Evolutionary conservation across 371 early-diverging fungal species (phyloP).

Genomic region (Mucor indicus): DNA sequence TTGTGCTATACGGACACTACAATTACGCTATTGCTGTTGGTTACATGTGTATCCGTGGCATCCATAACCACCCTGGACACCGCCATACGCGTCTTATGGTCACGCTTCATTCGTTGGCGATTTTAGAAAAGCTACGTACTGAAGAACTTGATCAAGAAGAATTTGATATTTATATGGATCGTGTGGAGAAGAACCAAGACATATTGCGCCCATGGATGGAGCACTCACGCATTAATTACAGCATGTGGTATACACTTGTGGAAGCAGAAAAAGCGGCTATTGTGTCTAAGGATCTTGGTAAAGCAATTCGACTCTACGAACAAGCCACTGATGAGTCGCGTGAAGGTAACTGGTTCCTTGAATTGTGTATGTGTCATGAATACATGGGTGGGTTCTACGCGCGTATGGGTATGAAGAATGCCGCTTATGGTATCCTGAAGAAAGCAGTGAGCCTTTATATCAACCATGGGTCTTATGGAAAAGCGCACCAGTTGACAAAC

Average conservation of each 20-base stretch:
- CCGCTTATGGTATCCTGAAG: conserved; percentile 30
- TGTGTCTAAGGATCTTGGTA: conserved; percentile 13
- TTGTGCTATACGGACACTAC: conserved; percentile 42
- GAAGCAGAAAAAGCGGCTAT: conserved; percentile 32
- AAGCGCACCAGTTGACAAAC: conserved; percentile 28
- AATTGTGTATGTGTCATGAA: conserved; percentile 35
- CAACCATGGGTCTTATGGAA: conserved; percentile 39
- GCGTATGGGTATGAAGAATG: conserved; percentile 30
- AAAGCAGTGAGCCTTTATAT: conserved; percentile 33
- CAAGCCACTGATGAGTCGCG: conserved; percentile 34
- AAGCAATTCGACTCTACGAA: conserved; percentile 28
- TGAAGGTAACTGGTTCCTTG: conserved; percentile 30
- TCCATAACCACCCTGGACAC: conserved; percentile 36
- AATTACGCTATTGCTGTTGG: conserved; percentile 35
- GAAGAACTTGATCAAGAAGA: conserved; percentile 11
- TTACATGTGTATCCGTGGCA: conserved; percentile 19
- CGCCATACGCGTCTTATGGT: conserved; percentile 37
- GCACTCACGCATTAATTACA: conserved; percentile 25
- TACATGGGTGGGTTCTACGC: conserved; percentile 38
- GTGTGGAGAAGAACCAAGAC: conserved; percentile 24
- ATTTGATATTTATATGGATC: conserved; percentile 10
- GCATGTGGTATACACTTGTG: conserved; percentile 34
- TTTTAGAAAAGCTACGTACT: conserved; percentile 28
- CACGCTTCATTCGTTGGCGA: conserved; percentile 29
- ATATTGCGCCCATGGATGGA: conserved; percentile 25